Base-by-base conservation (phyloP, 179 eudicot species). In the Kewa caespitosa region DNA sequence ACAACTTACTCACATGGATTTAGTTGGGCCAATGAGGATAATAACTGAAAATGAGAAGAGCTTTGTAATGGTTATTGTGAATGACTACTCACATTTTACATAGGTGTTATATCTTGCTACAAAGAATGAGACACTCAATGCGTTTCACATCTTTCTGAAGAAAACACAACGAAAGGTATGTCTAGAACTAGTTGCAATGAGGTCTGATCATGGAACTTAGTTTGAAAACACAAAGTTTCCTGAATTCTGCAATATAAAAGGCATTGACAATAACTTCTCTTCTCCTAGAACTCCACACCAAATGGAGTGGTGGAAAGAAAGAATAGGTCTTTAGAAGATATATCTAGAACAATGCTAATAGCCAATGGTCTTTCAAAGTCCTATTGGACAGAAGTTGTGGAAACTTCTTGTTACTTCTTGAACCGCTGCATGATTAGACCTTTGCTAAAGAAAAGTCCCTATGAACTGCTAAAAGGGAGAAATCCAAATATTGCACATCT, bases 1-100 rank as follows among this genome's bases (percentile, higher is more conserved):
- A 17, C 54, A 67, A 28, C 38, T 67, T 2, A 2, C 67, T 1
- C 79, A 76, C 30, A 76, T 67, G 37, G 73, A 67, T 25, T 9
- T 76, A 4, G 67, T 66, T 74, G 78, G 62, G 33, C 77, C 77
- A 2, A 74, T 74, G 70, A 28, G 60, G 0, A 32, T 43, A 2
- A 17, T 5, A 43, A 65, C 64, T 9, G 8, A 27, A 31, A 48
- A 50, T 2, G 72, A 52, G 0, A 48, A 37, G 25, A 23, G 17
- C 4, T 75, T 22, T 18, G 38, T 65, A 0, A 33, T n/a, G 23
- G 70, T 67, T 3, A 11, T 37, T 8, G 18, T 66, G 30, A 31
- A 37, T 23, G 46, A 38, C 13, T 23, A 39, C 43, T 39, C 43
- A 39, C 43, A 13, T 13, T 39, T 6, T 39, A 39, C 43, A 6